A percentile compares a stretch with the other conserved stretches of the same genome.
These are phyloP conservation scores for Metarhizium guizhouense DNA, from an alignment of 2,329 filamentous ascomycete species.

Conservation along the genomic window DNA sequence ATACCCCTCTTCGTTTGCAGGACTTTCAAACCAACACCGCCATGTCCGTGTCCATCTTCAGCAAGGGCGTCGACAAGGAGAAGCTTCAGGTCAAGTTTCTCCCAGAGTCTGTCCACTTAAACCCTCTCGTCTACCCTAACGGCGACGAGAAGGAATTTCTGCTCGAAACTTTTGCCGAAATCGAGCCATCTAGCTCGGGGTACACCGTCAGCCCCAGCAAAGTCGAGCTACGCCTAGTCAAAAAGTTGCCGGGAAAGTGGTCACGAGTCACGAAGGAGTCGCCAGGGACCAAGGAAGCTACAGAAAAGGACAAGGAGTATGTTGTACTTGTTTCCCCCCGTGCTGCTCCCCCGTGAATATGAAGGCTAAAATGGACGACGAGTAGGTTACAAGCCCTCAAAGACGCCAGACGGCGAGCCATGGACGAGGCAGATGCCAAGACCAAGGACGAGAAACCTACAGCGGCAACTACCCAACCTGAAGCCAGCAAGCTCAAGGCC, in stretches of 20 bases:
- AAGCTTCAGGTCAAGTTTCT: constrained; percentile 28
- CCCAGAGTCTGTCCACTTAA: constrained; percentile 16
- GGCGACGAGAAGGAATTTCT: constrained; percentile 55
- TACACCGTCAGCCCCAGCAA: constrained; percentile 66
- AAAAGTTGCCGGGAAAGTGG: constrained; percentile 64
- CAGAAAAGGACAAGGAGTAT: neutral
- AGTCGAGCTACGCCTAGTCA: constrained; percentile 66
- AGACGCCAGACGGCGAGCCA: neutral
- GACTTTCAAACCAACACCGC: constrained; percentile 26
- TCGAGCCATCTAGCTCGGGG: constrained; percentile 53
- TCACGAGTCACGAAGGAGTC: constrained; percentile 19
- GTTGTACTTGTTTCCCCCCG: neutral
- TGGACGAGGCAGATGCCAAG: neutral
- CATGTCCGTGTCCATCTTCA: constrained; percentile 32
- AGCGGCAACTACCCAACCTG: neutral
- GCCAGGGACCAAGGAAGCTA: neutral
- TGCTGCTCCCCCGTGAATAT: too few relatives aligned
- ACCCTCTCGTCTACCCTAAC: constrained; percentile 24
- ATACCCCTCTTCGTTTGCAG: constrained; percentile 19
- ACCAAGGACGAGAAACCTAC: neutral
- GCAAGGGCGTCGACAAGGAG: constrained; percentile 32
- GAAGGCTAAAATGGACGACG: too few relatives aligned
- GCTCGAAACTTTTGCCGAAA: constrained; percentile 54
- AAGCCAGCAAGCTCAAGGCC: neutral
- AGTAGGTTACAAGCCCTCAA: neutral